phyloP scores from a whole-genome alignment of 2,329 filamentous ascomycete species.

The Aspergillus vadensis region DNA sequence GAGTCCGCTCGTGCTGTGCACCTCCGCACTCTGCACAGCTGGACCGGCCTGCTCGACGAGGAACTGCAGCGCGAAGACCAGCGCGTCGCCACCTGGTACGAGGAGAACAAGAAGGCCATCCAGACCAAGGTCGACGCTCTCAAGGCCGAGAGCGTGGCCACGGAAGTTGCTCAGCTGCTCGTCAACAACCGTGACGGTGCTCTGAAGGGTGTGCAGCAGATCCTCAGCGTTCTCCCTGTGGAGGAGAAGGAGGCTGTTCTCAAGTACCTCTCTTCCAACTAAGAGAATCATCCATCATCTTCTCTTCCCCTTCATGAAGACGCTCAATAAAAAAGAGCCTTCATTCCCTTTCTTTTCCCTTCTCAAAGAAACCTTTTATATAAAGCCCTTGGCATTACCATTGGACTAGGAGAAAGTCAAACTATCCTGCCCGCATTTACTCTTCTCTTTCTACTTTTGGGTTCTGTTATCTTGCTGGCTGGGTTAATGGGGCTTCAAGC shows the following conservation, averaged over 20 bases:
- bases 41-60: constrained; percentile 68
- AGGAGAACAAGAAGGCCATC: constrained; percentile 84
- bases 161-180: constrained; percentile 69
- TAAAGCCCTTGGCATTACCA: constrained; percentile 1
- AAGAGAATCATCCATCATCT: not conserved
- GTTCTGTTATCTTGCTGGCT: not conserved
- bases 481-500: not conserved
- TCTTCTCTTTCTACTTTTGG: not conserved
- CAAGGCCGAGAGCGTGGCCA: constrained; percentile 72
- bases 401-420: not conserved
- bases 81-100: constrained; percentile 90
- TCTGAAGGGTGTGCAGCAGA: constrained; percentile 82
- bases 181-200: constrained; percentile 67
- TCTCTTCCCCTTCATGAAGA: no score
- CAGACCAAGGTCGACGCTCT: constrained; percentile 81
- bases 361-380: constrained; percentile 4
- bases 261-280: constrained; percentile 48
- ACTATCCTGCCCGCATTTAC: not conserved
- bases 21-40: constrained; percentile 76
- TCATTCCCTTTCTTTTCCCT: constrained; percentile 10
- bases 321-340: not conserved
- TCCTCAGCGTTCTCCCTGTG: constrained; percentile 83
- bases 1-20: constrained; percentile 63
- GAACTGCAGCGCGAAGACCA: constrained; percentile 79
- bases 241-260: constrained; percentile 85